These are phyloP conservation scores for Blastomyces gilchristii DNA, from an alignment of 2,329 filamentous ascomycete species.

Conservation along the genomic window DNA sequence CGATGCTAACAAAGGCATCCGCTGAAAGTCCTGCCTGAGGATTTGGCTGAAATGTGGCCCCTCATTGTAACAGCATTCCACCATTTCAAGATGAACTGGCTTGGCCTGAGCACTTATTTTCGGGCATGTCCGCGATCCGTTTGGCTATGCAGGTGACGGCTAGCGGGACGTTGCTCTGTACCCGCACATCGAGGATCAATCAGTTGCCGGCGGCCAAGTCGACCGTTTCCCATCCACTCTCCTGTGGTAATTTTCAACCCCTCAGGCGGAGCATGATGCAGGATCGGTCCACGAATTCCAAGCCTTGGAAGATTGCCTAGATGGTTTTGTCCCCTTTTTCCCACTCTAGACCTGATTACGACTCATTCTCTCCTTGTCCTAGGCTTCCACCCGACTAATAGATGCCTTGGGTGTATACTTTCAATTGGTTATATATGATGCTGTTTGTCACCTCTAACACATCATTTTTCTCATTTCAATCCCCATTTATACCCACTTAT, in stretches of 20 bases:
- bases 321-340: background rate
- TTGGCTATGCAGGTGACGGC: background rate
- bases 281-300: background rate
- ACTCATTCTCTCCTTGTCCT: background rate
- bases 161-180: background rate
- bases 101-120: conserved; percentile 4
- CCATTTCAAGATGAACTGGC: conserved; percentile 3
- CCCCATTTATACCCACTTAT: background rate
- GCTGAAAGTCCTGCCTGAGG: background rate
- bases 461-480: background rate
- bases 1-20: background rate
- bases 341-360: too few species aligned
- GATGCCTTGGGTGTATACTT: background rate
- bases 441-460: background rate
- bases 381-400: background rate
- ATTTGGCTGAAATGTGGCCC: background rate
- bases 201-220: background rate
- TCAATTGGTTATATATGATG: conserved; percentile 4
- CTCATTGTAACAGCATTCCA: background rate
- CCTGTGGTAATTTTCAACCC: background rate
- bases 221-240: background rate
- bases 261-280: conserved; percentile 3
- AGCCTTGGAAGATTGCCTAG: background rate
- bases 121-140: conserved; percentile 6
- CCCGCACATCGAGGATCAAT: background rate